Evolutionary conservation across 2,329 filamentous ascomycete genomes (phyloP).

Genomic region (Trichoderma pleuroti): DNA sequence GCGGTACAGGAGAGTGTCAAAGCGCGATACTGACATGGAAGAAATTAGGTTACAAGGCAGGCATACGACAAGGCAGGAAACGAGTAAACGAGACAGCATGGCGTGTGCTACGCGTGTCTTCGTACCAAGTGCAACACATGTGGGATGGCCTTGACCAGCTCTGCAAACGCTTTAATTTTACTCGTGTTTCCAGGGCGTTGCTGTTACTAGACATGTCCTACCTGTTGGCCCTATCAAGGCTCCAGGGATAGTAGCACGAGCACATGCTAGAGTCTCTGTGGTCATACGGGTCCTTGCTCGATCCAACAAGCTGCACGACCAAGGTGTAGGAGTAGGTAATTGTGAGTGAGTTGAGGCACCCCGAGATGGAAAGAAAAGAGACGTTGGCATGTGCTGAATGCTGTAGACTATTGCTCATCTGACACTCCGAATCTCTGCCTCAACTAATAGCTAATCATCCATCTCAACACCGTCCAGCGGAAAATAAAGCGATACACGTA

Average conservation of each 20-base stretch:
- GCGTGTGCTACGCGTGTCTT: background rate
- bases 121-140: background rate
- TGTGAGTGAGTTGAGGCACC: background rate
- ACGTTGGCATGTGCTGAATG: background rate
- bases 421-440: background rate
- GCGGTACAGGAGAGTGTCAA: background rate
- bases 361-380: background rate
- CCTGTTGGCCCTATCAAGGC: background rate
- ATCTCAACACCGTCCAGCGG: background rate
- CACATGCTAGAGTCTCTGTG: background rate
- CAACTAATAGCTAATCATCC: background rate
- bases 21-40: background rate
- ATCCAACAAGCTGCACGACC: background rate
- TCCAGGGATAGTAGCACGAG: background rate
- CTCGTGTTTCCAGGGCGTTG: background rate
- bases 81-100: background rate
- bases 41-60: too few relatives aligned
- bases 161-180: background rate
- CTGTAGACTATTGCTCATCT: background rate
- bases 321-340: background rate
- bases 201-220: background rate
- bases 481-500: background rate
- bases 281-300: background rate
- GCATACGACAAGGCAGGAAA: background rate
- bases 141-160: background rate